Evolutionary conservation across 1,284 basidiomycete genomes (phyloP), one percentile per base, ranked within the genome.

Genomic region (Ustilago xerochloae): DNA sequence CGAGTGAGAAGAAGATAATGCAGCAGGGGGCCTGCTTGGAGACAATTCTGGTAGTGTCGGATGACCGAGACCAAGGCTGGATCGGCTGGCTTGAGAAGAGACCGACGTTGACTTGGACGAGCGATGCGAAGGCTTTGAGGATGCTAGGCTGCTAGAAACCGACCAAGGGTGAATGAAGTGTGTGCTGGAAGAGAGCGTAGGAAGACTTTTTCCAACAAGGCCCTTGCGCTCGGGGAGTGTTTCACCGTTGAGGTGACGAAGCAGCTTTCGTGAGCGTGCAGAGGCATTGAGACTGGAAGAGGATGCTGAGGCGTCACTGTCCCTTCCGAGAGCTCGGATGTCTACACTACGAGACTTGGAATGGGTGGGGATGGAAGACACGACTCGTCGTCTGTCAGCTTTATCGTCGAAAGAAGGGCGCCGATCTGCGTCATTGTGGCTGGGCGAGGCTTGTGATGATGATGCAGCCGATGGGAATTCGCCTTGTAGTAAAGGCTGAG

Each of bases 401-500:
- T 58, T 55, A 24, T 63, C 49, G 12, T 67, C 57, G 22, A 57
- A 36, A 1, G 49, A 43, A 24, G 47, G 33, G 24, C 48, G 43
- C 8, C 20, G 24, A n/a, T n/a, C 18, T 10, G 47, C 5, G 20
- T 60, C 52, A 43, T 29, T 26, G 6, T 47, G 32, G 12, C 13
- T n/a, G 4, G 30, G 22, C 4, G 39, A 46, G 4, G 35, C n/a
- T 38, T 61, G 24, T 3, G 32, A 28, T 7, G 60, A 29, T 20
- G 53, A n/a, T 6, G 45, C 33, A 15, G 65, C 30, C 20, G 57
- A 46, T 13, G 62, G 41, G 36, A 78, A 67, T 36, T 70, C 58
- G 47, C n/a, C 36, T 45, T 70, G 63, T 29, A 53, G 57, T 6
- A 78, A 47, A 5, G 76, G 84, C 91, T 72, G 91, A 0, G 86